A percentile compares a stretch with the other conserved stretches of the same genome.
Evolutionary conservation across 1,139 yeast species (phyloP).

Genomic region (Meyerozyma carpophila): DNA sequence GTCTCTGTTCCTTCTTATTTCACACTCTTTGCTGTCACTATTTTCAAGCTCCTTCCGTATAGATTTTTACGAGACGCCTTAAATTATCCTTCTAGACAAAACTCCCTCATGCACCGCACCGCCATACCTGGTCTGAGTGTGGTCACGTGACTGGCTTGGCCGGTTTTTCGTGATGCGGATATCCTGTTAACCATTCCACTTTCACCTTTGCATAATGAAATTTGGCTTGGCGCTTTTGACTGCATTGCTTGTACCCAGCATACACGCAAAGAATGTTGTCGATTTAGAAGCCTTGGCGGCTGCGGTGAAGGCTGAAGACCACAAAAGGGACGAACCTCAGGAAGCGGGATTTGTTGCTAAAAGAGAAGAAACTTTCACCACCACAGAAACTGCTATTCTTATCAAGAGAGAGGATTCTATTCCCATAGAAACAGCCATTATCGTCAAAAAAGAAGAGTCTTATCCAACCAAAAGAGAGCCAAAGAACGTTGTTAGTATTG

Average conservation of each 20-base stretch:
- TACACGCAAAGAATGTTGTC: neutral
- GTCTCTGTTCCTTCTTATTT: too few relatives aligned
- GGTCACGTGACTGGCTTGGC: neutral
- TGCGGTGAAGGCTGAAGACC: neutral
- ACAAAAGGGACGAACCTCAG: neutral
- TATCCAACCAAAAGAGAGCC: neutral
- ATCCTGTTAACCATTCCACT: neutral
- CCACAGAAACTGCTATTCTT: neutral
- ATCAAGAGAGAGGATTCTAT: neutral
- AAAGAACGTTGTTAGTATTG: neutral
- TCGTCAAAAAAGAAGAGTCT: neutral
- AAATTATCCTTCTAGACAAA: too few relatives aligned
- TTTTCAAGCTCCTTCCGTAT: too few relatives aligned
- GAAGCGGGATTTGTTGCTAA: neutral
- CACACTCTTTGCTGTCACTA: too few relatives aligned
- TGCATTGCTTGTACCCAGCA: neutral
- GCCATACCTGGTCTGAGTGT: neutral
- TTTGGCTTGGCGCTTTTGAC: neutral
- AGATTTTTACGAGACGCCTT: too few relatives aligned
- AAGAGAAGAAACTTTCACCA: neutral
- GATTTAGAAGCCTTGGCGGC: neutral
- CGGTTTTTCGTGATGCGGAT: neutral
- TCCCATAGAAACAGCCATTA: neutral
- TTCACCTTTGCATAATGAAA: neutral
- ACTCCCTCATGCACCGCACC: neutral